Percentiles rank a stretch among this genome's conserved stretches.
Evolutionary conservation across 441 rosid species (phyloP).

Genomic region (Adansonia rubrostipa): DNA sequence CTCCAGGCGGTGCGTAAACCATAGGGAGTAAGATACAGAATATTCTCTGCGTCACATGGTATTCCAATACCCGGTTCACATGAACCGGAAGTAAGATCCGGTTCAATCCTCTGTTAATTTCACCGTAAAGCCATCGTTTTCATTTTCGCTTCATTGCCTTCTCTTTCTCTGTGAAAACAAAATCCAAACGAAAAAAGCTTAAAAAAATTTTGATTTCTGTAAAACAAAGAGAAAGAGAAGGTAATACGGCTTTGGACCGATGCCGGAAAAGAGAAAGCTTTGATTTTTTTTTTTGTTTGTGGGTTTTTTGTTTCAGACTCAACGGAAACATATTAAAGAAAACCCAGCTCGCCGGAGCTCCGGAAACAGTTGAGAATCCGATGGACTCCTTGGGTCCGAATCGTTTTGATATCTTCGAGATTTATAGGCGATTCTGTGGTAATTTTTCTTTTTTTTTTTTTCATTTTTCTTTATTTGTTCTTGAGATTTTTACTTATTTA

Average conservation of each 20-base stretch:
- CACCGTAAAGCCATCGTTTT: neutral
- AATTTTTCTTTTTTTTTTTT: slow-evolving; percentile 7
- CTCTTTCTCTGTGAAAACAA: neutral
- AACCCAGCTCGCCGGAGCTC: slow-evolving; percentile 26
- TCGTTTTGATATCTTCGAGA: slow-evolving; percentile 60
- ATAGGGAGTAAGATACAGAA: neutral
- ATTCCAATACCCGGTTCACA: neutral
- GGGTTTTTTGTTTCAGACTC: neutral
- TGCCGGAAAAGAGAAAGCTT: neutral
- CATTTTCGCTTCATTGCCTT: neutral
- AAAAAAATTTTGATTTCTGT: slow-evolving; percentile 1
- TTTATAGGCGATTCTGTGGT: slow-evolving; percentile 71
- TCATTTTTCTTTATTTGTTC: neutral
- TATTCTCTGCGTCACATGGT: neutral
- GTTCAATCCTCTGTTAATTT: slow-evolving; percentile 1
- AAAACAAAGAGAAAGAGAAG: neutral
- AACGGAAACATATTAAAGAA: neutral
- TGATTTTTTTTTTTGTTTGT: neutral
- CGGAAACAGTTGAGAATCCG: neutral
- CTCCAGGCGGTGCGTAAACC: neutral
- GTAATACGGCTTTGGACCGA: neutral
- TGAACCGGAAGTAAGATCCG: slow-evolving; percentile 5
- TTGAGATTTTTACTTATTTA: neutral
- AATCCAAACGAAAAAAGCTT: neutral
- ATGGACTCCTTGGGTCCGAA: slow-evolving; percentile 54